Evolutionary conservation across 306 rosid genomes (phyloP).

Genomic region (Casuarina equisetifolia): DNA sequence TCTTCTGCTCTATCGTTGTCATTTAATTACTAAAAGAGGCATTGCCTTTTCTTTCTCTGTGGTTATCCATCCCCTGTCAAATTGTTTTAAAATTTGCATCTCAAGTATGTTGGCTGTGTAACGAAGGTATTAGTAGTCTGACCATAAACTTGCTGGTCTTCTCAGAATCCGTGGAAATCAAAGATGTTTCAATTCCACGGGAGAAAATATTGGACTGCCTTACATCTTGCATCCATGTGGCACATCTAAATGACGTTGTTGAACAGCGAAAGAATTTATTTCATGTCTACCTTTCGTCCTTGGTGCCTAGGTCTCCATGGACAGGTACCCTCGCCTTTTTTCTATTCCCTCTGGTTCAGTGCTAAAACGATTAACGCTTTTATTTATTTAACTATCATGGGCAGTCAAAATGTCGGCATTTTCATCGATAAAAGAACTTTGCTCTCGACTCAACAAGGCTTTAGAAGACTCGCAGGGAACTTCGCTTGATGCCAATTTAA

Average conservation of each 20-base stretch:
- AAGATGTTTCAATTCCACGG: constrained; percentile 58
- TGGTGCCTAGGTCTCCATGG: constrained; percentile 77
- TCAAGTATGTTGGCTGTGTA: background rate
- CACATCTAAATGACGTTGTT: constrained; percentile 63
- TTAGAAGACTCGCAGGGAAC: constrained; percentile 46
- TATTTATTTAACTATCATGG: constrained; percentile 19
- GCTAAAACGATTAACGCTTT: constrained; percentile 9
- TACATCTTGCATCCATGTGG: constrained; percentile 79
- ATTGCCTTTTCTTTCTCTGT: background rate
- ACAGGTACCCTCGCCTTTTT: constrained; percentile 55
- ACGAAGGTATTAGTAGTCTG: background rate
- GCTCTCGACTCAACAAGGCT: constrained; percentile 55
- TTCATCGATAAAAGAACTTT: constrained; percentile 69
- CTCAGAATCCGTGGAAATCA: constrained; percentile 58
- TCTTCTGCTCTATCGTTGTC: background rate
- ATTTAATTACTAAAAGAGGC: background rate
- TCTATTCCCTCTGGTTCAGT: constrained; percentile 19
- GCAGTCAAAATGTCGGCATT: constrained; percentile 83
- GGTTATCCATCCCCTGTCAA: background rate
- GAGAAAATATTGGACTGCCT: constrained; percentile 77
- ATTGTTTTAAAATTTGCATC: background rate
- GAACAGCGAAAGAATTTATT: constrained; percentile 64
- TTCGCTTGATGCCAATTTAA: constrained; percentile 33
- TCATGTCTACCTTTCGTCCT: constrained; percentile 47
- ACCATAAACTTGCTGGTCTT: constrained; percentile 17